These are phyloP conservation scores for Pythium phragmitis DNA, from an alignment of 352 stramenopile species.

Conservation along the genomic window DNA sequence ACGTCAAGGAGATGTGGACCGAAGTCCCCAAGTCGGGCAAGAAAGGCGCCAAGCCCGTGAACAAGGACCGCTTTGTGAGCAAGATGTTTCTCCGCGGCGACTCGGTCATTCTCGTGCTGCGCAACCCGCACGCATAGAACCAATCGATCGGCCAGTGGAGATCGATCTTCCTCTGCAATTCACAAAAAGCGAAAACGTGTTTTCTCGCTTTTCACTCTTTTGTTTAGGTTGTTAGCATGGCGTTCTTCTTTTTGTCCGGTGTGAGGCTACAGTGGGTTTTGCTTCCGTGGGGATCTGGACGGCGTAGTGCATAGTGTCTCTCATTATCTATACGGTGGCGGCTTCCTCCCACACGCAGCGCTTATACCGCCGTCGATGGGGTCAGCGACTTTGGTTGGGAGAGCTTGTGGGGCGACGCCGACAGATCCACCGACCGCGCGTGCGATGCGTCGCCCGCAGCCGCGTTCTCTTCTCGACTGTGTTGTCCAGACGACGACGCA, in stretches of 20 bases:
- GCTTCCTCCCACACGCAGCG: not conserved
- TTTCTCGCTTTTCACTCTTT: not conserved
- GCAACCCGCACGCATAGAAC: conserved; percentile 92
- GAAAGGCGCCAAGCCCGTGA: conserved; percentile 95
- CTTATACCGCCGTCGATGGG: conserved; percentile 62
- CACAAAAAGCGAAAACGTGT: not conserved
- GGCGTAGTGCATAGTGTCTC: not conserved
- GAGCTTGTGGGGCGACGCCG: conserved; percentile 35
- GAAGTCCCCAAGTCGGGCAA: conserved; percentile 97
- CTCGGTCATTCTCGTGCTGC: conserved; percentile 98
- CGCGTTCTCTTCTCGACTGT: conserved; percentile 3
- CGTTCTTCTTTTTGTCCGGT: not conserved
- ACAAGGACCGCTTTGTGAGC: conserved; percentile 98
- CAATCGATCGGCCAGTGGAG: not conserved
- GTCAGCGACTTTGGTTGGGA: conserved; percentile 51
- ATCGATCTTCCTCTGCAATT: not conserved
- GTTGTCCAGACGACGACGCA: not conserved
- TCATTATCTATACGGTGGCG: conserved; percentile 14
- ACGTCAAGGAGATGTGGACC: conserved; percentile 99
- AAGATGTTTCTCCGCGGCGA: conserved; percentile 99
- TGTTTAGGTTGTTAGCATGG: not conserved
- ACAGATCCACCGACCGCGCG: conserved; percentile 28
- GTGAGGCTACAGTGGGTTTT: not conserved
- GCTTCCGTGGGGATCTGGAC: not conserved
- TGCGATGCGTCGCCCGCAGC: conserved; percentile 2